These are phyloP conservation scores for Cryptococcus maquisensis DNA, from an alignment of 1,284 basidiomycete species.

Conservation along the genomic window DNA sequence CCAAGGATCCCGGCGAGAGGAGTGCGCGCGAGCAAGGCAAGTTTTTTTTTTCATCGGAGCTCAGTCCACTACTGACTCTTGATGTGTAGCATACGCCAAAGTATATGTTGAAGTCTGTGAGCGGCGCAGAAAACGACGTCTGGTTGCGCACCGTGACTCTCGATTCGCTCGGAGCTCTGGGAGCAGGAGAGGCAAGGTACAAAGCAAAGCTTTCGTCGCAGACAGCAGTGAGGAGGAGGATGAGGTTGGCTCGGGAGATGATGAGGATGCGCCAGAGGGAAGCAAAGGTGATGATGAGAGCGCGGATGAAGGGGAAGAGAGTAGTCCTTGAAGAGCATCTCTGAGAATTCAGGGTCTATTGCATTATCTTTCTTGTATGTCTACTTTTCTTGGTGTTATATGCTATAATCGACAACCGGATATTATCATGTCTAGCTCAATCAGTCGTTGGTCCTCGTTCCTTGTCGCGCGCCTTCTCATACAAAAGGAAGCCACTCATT, in stretches of 20 bases:
- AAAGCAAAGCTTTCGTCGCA: not conserved
- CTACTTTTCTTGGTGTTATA: no score
- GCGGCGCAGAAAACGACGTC: slow-evolving; percentile 3
- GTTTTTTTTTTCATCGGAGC: not conserved
- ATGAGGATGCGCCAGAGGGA: not conserved
- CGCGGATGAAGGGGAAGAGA: not conserved
- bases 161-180: slow-evolving; percentile 2
- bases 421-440: no score
- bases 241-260: not conserved
- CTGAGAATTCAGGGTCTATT: no score
- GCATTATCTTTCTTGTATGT: no score
- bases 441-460: no score
- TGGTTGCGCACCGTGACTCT: not conserved
- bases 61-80: not conserved
- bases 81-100: slow-evolving; percentile 7
- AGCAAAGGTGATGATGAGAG: not conserved
- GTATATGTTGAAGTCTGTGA: slow-evolving; percentile 1
- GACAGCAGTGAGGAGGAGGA: not conserved
- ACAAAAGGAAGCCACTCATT: no score
- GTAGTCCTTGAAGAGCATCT: no score
- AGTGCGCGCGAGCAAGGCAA: not conserved
- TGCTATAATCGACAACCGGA: no score
- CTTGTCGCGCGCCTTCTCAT: no score
- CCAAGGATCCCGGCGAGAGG: not conserved
- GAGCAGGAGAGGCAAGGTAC: not conserved